Evolutionary conservation across 1,139 yeast species (phyloP), one percentile per base, ranked within the genome.

Genomic region (Suhomyces anneliseae): DNA sequence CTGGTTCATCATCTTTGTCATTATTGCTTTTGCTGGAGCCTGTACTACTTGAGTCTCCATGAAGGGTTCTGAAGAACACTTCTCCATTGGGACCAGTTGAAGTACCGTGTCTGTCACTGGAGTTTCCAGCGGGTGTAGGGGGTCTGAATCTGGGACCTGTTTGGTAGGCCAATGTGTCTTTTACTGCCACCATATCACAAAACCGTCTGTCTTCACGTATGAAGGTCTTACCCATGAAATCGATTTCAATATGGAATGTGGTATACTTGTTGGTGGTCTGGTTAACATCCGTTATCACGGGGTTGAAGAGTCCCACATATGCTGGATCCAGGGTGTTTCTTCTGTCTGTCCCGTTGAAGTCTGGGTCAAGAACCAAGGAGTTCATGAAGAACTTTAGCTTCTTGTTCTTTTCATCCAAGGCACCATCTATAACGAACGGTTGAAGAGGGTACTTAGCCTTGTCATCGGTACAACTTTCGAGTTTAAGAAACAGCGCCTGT

Each of bases 151-250:
- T 54, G 15, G 70, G 69, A 6, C 69, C 56, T 11, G 51, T 45
- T 27, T 45, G 43, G 46, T 40, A 63, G 27, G 47, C 54, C 4
- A 67, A 54, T 2, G 75, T 69, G 36, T 49, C 49, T 43, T 74
- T 74, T 24, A 73, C 79, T 8, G 73, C 65, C 7, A 74, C 57
- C 49, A 70, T 58, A 45, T 79, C 81, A 58, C 85, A 80, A 43
- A 80, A 66, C 19, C 82, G 61, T 19, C 61, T 56, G 50, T 70
- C 70, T 42, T 74, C 73, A 46, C 69, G 68, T 24, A 67, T 56
- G 11, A 78, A 60, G 27, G 64, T 58, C 36, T 68, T 67, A 4
- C 82, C 84, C 65, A 70, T 68, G 55, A 75, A 79, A 44, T 67
- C 67, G 24, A 74, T 59, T 36, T 69, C 66, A n/a, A 78, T 72